Evolutionary conservation across 1,284 basidiomycete genomes (phyloP).

Genomic region (Cutaneotrichosporon sp.): DNA sequence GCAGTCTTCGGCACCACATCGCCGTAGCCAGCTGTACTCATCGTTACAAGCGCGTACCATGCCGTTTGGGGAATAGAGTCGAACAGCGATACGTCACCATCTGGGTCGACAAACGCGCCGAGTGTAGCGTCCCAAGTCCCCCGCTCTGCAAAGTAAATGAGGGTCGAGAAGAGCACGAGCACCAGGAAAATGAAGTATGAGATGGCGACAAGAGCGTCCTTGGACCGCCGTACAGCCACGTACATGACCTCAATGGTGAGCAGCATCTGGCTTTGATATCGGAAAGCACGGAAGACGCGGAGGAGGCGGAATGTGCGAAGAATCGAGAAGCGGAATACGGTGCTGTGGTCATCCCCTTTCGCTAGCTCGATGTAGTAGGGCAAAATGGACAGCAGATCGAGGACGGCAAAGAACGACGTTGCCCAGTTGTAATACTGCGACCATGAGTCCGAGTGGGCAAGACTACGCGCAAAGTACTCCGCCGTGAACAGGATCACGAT

Average conservation of each 20-base stretch:
- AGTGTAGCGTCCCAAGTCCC: slow-evolving; percentile 77
- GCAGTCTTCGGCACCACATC: slow-evolving; percentile 79
- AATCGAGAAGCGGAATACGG: slow-evolving; percentile 82
- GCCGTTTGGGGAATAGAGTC: slow-evolving; percentile 73
- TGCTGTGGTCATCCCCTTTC: slow-evolving; percentile 76
- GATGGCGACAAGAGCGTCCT: slow-evolving; percentile 77
- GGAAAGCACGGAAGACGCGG: slow-evolving; percentile 80
- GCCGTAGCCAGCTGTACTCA: slow-evolving; percentile 55
- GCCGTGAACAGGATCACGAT: slow-evolving; percentile 78
- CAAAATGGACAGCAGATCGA: slow-evolving; percentile 74
- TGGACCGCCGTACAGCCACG: slow-evolving; percentile 73
- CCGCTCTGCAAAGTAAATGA: slow-evolving; percentile 80
- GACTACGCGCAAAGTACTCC: slow-evolving; percentile 52
- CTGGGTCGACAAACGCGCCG: slow-evolving; percentile 71
- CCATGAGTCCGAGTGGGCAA: slow-evolving; percentile 50
- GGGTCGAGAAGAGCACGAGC: slow-evolving; percentile 75
- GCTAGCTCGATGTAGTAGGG: slow-evolving; percentile 82
- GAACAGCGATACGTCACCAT: slow-evolving; percentile 58
- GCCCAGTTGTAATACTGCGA: slow-evolving; percentile 47
- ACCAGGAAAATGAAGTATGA: slow-evolving; percentile 84
- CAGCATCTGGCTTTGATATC: slow-evolving; percentile 59
- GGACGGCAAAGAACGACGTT: slow-evolving; percentile 69
- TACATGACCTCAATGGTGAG: slow-evolving; percentile 91
- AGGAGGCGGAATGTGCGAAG: slow-evolving; percentile 68
- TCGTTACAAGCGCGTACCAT: slow-evolving; percentile 59